Evolutionary conservation across 768 basidiomycete species (phyloP), one percentile per base, ranked within the genome.

Genomic region (Rhodosporidiobolus odoratus): DNA sequence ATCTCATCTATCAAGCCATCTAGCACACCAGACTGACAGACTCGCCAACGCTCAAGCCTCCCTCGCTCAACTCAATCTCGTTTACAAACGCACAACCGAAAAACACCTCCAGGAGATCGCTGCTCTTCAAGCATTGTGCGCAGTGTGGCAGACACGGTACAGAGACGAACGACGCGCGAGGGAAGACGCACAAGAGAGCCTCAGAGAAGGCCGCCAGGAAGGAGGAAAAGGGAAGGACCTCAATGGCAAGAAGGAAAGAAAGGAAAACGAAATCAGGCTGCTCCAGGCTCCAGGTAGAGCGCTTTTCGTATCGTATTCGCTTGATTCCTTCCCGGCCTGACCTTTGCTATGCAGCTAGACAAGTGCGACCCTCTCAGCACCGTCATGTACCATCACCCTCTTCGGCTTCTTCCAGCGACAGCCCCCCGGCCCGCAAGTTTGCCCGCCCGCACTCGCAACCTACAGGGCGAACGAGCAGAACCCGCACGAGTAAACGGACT

Each of bases 141-240:
- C 21, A 0, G 66, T 72, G 1, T 72, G 71, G 71, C 63, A 72
- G 30, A 63, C 37, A 3, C 53, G 71, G 17, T 72, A 59, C 59
- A 23, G 66, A 12, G 66, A 72, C 32, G 71, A 72, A 25, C 19
- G 60, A 19, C 23, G 66, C 25, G 4, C 8, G 41, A 50, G 66
- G 41, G 71, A 68, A 25, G 66, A 72, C 17, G 62, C 45, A 6
- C 59, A 70, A 47, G 35, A 38, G 9, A 12, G 21, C 13, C 30
- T 65, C 4, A 19, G 15, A 23, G 15, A 2, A 27, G 50, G 13
- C 23, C 25, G 15, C 10, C 23, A 8, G 27, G 30, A 6, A 0
- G 32, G 30, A 10, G 27, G 38, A 17, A 1, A 7, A 3, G 2
- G 32, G 27, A 19, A 12, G 21, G 41, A 23, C 4, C 30, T 62